Conservation (phyloP, 176 grass and related monocot genomes). For the Rhynchospora breviuscula region DNA sequence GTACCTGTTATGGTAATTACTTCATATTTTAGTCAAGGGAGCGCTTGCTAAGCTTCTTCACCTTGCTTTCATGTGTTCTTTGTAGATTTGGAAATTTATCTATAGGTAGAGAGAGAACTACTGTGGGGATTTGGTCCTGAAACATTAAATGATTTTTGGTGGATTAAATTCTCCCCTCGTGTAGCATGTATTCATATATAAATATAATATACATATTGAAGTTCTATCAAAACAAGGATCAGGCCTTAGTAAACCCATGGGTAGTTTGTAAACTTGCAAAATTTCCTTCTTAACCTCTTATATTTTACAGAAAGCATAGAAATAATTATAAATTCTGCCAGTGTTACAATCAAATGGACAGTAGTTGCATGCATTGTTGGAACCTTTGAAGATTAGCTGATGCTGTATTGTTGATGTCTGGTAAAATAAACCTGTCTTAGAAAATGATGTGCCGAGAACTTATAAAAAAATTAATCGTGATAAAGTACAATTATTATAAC, state of each 20-base stretch:
- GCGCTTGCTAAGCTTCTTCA: slow-evolving; percentile 4
- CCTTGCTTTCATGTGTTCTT: slow-evolving; percentile 15
- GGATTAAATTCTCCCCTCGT: slow-evolving; percentile 13
- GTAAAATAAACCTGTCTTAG: background rate
- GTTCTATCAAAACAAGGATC: slow-evolving; percentile 2
- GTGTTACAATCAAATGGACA: background rate
- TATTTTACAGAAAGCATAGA: background rate
- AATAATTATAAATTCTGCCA: background rate
- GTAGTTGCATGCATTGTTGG: background rate
- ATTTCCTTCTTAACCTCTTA: background rate
- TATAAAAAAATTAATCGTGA: background rate
- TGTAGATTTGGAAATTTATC: slow-evolving; percentile 30
- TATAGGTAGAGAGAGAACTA: slow-evolving; percentile 18
- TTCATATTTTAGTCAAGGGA: background rate
- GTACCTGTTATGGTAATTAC: background rate
- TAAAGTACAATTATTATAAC: background rate
- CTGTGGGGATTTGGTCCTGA: slow-evolving; percentile 5
- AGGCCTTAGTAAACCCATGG: background rate
- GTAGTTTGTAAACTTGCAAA: background rate
- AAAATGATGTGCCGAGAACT: background rate
- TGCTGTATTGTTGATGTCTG: background rate
- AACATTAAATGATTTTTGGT: slow-evolving; percentile 24
- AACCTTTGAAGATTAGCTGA: background rate
- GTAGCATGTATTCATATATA: slow-evolving; percentile 25
- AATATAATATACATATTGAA: slow-evolving; percentile 21